Base-by-base conservation (phyloP, 2,329 filamentous ascomycete genomes). In the Trichoderma atroviride region DNA sequence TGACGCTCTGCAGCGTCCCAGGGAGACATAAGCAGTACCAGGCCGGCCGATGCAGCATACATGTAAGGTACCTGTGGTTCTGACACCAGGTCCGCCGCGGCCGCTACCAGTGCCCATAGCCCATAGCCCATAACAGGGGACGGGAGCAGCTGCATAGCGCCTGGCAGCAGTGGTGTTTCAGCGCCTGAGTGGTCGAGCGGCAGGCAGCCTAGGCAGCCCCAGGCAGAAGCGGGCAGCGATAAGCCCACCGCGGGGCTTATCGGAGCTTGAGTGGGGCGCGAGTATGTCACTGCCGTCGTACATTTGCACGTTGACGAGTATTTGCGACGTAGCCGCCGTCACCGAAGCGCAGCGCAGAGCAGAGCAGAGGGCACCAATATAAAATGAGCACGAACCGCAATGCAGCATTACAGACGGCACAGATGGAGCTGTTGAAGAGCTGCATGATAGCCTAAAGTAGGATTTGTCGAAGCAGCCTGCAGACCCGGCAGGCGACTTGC, bases 201-300 rank as follows among this genome's bases (percentile, higher is more conserved):
- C 43, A 64, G 61, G 47, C 61, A 55, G 61, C 10, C 47, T 13
- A 50, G 47, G 47, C 47, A 50, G 47, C 58, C 56, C 65, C 58
- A 71, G 70, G 70, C 70, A 70, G 70, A 63, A 52, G 63, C 59
- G 67, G 57, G 68, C 58, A 64, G 70, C 63, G 70, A 71, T 71
- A 70, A 71, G 63, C 70, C 59, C 27, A 27, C 35, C 58, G 37
- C 64, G 53, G 52, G 50, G 58, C 70, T 70, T 70, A 70, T 70
- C 63, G 70, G 33, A 71, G 70, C 70, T 71, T 57, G 6, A 14
- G 68, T 70, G 70, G 70, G 68, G 57, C 37, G 10, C 43, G 59
- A 40, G 37, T 27, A 52, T 68, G 65, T 68, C 65, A 68, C 65
- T 68, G 65, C 13, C 33, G n/a, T 50, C 47, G 47, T 27, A 35